Evolutionary conservation across 768 basidiomycete species (phyloP), one percentile per base, ranked within the genome.

Genomic region (Leccinum fibrillosum): DNA sequence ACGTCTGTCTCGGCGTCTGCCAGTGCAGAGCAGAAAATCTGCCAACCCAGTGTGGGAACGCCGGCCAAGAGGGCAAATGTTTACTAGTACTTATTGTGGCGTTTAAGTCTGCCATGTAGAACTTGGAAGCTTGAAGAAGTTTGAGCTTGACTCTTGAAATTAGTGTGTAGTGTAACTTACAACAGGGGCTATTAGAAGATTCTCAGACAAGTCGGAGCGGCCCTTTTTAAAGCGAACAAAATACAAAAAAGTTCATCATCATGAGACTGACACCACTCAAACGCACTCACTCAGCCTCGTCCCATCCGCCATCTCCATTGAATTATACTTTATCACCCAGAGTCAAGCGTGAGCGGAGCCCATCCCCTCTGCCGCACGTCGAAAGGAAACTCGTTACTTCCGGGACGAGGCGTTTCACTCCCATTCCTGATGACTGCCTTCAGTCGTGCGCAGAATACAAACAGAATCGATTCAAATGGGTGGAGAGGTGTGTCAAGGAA

Each of bases 361-460:
- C 48, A 5, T 54, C 69, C 12, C 71, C 64, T 17, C 10, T 25
- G 1, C 21, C 35, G 1, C 21, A 39, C 45, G 11, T 28, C n/a
- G 52, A 58, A 35, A 71, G 62, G 32, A 61, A 48, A 25, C 58
- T 72, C 23, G 56, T 72, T 37, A 69, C 63, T 23, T 63, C 59
- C 1, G 72, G 72, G 37, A 57, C 63, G 35, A 74, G 65, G 35
- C 67, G 66, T 34, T 74, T 68, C 54, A 47, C 58, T 10, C 72
- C 72, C 19, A 39, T 72, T 28, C 73, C 73, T 1, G 6, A 19
- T 8, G 53, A 66, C 49, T 74, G 73, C 53, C 66, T 63, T 17
- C 55, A 56, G 3, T 57, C 69, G 7, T 55, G 57, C 37, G 45
- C 57, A 7, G 54, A 39, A 21, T 66, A 69, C 42, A 69, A 23